Evolutionary conservation across 1,284 basidiomycete genomes (phyloP).

Genomic region (Phenoliferia sp.): DNA sequence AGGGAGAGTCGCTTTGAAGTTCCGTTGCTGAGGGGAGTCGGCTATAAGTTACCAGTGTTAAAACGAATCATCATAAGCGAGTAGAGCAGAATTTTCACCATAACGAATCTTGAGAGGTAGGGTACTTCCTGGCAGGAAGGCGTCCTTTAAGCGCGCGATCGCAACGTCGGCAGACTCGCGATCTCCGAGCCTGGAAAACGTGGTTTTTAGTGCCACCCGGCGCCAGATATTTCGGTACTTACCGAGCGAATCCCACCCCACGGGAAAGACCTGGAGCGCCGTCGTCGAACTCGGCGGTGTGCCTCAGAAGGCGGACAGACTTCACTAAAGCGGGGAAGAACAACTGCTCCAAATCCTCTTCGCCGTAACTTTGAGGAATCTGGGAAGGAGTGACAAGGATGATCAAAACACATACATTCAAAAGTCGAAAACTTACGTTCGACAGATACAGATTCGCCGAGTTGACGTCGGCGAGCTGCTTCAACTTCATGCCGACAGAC

Average conservation of each 20-base stretch:
- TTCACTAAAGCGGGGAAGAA: background rate
- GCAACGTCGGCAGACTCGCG: background rate
- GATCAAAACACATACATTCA: too few species aligned
- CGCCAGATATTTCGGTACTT: background rate
- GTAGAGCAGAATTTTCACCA: background rate
- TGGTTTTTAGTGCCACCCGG: background rate
- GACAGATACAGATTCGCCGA: background rate
- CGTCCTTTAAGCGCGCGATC: background rate
- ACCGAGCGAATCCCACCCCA: background rate
- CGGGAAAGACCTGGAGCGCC: background rate
- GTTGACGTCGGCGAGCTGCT: background rate
- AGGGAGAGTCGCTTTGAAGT: background rate
- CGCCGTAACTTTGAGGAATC: background rate
- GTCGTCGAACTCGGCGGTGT: background rate
- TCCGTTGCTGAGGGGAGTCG: background rate
- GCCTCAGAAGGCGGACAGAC: background rate
- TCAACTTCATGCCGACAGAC: background rate
- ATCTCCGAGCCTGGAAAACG: background rate
- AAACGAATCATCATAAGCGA: background rate
- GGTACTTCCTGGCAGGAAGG: background rate
- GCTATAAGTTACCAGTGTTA: too few species aligned
- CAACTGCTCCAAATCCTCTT: background rate
- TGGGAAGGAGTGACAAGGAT: too few species aligned
- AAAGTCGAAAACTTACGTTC: too few species aligned
- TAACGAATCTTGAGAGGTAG: background rate